These are phyloP conservation scores for Akebia trifoliata DNA, from an alignment of 164 flowering plant genomes.

Conservation along the genomic window DNA sequence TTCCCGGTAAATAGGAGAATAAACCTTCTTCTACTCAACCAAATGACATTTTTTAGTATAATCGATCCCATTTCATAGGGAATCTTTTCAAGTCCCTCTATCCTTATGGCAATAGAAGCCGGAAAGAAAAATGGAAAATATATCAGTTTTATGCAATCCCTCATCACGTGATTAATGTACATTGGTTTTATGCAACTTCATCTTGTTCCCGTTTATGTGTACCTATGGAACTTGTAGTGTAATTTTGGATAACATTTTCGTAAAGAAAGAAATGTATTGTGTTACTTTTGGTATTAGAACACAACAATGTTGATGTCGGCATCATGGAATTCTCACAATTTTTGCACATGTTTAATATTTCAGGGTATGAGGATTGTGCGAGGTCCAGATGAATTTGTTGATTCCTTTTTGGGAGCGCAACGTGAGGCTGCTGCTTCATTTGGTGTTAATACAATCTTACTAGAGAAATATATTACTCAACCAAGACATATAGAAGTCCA, in stretches of 20 bases:
- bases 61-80: not conserved
- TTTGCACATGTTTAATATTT: slow-evolving; percentile 3
- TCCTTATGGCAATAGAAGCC: not conserved
- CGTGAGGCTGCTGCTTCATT: slow-evolving; percentile 99
- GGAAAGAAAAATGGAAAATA: no score
- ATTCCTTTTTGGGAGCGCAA: slow-evolving; percentile 86
- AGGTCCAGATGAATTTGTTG: slow-evolving; percentile 65
- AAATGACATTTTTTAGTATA: not conserved
- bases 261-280: not conserved
- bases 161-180: not conserved
- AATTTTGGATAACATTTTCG: not conserved
- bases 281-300: not conserved
- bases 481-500: slow-evolving; percentile 99
- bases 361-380: slow-evolving; percentile 98
- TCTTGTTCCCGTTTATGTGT: not conserved
- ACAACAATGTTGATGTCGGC: not conserved
- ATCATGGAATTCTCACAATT: no score
- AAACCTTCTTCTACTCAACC: not conserved
- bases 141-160: no score
- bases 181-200: not conserved
- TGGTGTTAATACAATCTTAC: slow-evolving; percentile 73
- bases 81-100: not conserved
- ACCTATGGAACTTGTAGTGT: not conserved
- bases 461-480: slow-evolving; percentile 89
- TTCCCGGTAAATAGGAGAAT: no score